Percentiles rank a stretch among this genome's conserved stretches.
Conservation (phyloP, 202 grass and related monocot species). For the Dendrocalamus latiflorus region DNA sequence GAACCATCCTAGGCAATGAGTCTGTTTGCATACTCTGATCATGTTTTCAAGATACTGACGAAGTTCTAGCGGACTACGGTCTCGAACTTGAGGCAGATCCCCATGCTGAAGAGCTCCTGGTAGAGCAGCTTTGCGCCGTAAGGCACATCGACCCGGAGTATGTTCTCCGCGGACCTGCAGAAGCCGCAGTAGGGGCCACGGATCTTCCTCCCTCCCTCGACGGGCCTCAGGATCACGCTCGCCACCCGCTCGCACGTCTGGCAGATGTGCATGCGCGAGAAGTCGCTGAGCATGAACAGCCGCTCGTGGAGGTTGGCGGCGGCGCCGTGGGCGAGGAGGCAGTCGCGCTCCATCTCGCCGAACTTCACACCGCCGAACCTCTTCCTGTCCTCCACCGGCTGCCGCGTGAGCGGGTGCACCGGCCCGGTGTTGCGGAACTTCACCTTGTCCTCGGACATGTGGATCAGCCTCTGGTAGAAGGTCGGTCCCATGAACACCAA, state of each 20-base stretch:
- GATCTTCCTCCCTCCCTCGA: slow-evolving; percentile 43
- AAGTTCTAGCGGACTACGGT: slow-evolving; percentile 35
- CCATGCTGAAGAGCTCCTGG: slow-evolving; percentile 83
- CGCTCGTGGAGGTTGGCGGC: slow-evolving; percentile 66
- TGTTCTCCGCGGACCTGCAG: slow-evolving; percentile 53
- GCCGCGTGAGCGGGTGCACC: slow-evolving; percentile 67
- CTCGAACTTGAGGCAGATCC: slow-evolving; percentile 79
- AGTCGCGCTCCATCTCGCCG: slow-evolving; percentile 82
- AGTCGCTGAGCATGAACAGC: slow-evolving; percentile 68
- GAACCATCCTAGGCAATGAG: background rate
- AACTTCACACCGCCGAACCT: slow-evolving; percentile 87
- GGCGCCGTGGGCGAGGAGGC: slow-evolving; percentile 68
- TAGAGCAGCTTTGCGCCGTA: slow-evolving; percentile 78
- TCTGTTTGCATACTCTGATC: background rate
- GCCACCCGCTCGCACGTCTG: slow-evolving; percentile 44
- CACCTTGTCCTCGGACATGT: slow-evolving; percentile 85
- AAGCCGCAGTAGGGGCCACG: slow-evolving; percentile 54
- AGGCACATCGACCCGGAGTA: slow-evolving; percentile 53
- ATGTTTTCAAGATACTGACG: background rate
- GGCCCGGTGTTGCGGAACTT: slow-evolving; percentile 77
- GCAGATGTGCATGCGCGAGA: slow-evolving; percentile 69
- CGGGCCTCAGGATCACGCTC: slow-evolving; percentile 50
- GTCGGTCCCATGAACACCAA: slow-evolving; percentile 72
- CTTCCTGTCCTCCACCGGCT: slow-evolving; percentile 61
- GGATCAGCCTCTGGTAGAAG: too few relatives aligned